Base-by-base conservation (phyloP, 2,329 filamentous ascomycete genomes). In the Diaporthe sp. region DNA sequence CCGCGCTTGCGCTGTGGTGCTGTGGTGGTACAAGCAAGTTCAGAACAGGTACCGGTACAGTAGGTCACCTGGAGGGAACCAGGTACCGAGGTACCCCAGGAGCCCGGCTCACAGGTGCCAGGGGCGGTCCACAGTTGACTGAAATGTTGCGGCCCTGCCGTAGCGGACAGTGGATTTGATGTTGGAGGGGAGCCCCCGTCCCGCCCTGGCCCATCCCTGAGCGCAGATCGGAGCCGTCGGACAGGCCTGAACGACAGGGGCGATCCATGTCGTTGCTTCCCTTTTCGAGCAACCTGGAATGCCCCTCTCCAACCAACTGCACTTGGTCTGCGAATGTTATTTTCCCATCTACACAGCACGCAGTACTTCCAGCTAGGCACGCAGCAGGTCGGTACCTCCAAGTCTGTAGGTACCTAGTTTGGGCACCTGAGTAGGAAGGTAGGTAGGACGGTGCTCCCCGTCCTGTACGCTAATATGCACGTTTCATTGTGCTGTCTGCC, bases 131-230 rank as follows among this genome's bases (percentile, higher is more conserved):
- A 59, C 34, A 59, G 55, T 37, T 25, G 37, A 28, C 37, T 25
- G 19, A 53, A 55, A 39, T 25, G 49, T 46, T 53, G 65, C 65
- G 65, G 65, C 65, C 49, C 31, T 42, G 65, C 65, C 65, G 65
- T 55, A 49, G 34, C n/a, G 46, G 65, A 22, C 49, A 42, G 65
- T 69, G 65, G 49, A 39, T 53, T 53, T 53, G 19, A 22, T 51
- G 65, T 25, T 53, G 46, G 46, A 53, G 46, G 46, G 46, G 62
- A 49, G 44, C 28, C 62, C 46, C 46, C 31, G 62, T 68, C 62
- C 62, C 65, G 46, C 46, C 65, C 65, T 68, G 65, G 65, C 46
- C 62, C 65, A 68, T 68, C 65, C 65, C 46, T 68, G 65, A 68
- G 65, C 65, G 65, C 65, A 68, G 49, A 69, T 69, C 65, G 49